Conservation (phyloP, 768 basidiomycete species). For the Pulveroboletus sp. region DNA sequence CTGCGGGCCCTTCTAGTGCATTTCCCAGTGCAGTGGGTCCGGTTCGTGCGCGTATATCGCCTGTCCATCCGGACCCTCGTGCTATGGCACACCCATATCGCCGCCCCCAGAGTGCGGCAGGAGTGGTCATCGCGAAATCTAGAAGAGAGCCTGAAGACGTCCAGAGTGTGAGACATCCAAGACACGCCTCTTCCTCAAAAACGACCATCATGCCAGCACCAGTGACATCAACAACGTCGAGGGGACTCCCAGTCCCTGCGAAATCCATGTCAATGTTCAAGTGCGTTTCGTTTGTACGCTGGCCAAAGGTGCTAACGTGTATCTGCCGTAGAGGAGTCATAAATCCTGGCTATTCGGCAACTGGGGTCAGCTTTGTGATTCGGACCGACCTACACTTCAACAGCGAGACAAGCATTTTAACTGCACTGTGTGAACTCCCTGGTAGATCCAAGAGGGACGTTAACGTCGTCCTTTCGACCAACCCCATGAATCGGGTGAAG, state of each 20-base stretch:
- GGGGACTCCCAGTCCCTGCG: background rate
- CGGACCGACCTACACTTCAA: slow-evolving; percentile 63
- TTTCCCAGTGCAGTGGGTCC: slow-evolving; percentile 23
- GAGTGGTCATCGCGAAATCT: slow-evolving; percentile 18
- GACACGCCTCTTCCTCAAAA: slow-evolving; percentile 16
- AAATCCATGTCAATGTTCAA: slow-evolving; percentile 18
- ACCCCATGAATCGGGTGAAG: slow-evolving; percentile 56
- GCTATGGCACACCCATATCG: slow-evolving; percentile 27
- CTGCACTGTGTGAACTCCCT: slow-evolving; percentile 65
- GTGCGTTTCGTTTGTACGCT: slow-evolving; percentile 13
- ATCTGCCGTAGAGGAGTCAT: slow-evolving; percentile 20
- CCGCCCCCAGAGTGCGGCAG: slow-evolving; percentile 28
- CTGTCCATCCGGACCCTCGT: slow-evolving; percentile 21
- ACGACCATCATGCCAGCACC: slow-evolving; percentile 6
- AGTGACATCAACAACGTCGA: background rate
- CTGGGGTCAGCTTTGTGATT: slow-evolving; percentile 38
- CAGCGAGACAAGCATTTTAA: slow-evolving; percentile 44
- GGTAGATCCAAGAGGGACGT: slow-evolving; percentile 59
- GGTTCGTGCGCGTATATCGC: slow-evolving; percentile 25
- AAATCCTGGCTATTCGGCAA: slow-evolving; percentile 20
- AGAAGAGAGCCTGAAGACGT: slow-evolving; percentile 29
- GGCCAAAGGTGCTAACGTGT: slow-evolving; percentile 11
- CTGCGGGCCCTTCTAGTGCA: slow-evolving; percentile 20
- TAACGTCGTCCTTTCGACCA: slow-evolving; percentile 55
- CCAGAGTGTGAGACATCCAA: slow-evolving; percentile 29